Evolutionary conservation across 1,284 basidiomycete species (phyloP).

Genomic region (Sutorius eximius): DNA sequence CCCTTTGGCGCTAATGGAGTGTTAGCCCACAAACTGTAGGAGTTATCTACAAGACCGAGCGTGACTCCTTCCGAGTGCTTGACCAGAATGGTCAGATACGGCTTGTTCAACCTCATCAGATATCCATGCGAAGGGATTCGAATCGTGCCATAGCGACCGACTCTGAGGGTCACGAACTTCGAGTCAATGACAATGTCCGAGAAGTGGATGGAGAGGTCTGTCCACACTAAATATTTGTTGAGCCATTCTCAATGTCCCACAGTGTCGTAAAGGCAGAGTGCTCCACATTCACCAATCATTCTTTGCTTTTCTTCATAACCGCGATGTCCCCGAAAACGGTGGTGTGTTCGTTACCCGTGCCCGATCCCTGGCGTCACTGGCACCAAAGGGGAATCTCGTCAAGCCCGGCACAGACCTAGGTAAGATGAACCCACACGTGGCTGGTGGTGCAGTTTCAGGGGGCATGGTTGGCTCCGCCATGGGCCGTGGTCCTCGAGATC

Average conservation of each 20-base stretch:
- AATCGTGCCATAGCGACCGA: slow-evolving; percentile 87
- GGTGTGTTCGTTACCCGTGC: slow-evolving; percentile 92
- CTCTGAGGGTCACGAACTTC: slow-evolving; percentile 80
- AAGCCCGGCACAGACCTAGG: slow-evolving; percentile 78
- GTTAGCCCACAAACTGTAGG: slow-evolving; percentile 86
- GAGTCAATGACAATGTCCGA: slow-evolving; percentile 90
- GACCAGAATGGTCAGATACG: slow-evolving; percentile 93
- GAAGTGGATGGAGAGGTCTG: slow-evolving; percentile 87
- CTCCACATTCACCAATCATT: slow-evolving; percentile 95
- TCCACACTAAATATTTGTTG: slow-evolving; percentile 4
- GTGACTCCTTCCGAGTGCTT: slow-evolving; percentile 91
- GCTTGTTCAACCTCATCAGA: slow-evolving; percentile 92
- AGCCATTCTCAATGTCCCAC: slow-evolving; percentile 7
- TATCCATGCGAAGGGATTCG: slow-evolving; percentile 87
- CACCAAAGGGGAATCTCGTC: slow-evolving; percentile 75
- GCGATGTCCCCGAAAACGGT: slow-evolving; percentile 87
- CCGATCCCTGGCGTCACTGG: slow-evolving; percentile 76
- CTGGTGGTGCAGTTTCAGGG: slow-evolving; percentile 55
- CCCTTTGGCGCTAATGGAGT: slow-evolving; percentile 7
- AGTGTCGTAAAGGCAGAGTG: slow-evolving; percentile 90
- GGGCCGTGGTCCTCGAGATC: slow-evolving; percentile 75
- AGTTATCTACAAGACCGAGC: slow-evolving; percentile 97
- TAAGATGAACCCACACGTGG: slow-evolving; percentile 92
- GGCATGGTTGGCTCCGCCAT: slow-evolving; percentile 82
- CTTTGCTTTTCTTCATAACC: slow-evolving; percentile 93